Evolutionary conservation across 176 grass and related monocot species (phyloP).

Genomic region (Carex myosuroides): DNA sequence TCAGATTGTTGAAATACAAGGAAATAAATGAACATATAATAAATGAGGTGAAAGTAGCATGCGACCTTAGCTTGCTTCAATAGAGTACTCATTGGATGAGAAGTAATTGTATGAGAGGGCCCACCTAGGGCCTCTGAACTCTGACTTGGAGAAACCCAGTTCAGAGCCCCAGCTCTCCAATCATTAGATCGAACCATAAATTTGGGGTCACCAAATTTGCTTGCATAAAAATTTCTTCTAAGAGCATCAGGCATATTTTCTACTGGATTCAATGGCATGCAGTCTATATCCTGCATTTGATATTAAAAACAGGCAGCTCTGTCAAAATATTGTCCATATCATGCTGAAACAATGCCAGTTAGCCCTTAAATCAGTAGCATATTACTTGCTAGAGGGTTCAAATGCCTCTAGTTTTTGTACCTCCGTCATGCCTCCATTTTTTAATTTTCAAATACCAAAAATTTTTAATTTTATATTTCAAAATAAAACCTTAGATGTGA

Average conservation of each 20-base stretch:
- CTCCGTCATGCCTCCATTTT: no score
- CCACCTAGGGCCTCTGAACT: conserved; percentile 37
- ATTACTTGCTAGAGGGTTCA: not conserved
- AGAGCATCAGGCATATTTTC: conserved; percentile 83
- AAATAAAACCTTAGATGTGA: no score
- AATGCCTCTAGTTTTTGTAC: no score
- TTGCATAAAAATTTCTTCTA: conserved; percentile 48
- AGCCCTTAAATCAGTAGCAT: not conserved
- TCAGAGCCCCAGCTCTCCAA: conserved; percentile 34
- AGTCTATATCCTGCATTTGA: conserved; percentile 88
- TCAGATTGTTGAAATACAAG: not conserved
- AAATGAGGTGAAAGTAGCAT: conserved; percentile 3
- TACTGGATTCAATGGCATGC: conserved; percentile 76
- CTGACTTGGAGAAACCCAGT: conserved; percentile 39
- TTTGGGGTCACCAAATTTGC: conserved; percentile 45
- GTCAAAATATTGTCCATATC: not conserved
- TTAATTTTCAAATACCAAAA: no score
- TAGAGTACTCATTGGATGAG: conserved; percentile 57
- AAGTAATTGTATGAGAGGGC: conserved; percentile 32
- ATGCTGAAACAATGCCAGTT: not conserved
- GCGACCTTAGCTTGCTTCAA: conserved; percentile 65
- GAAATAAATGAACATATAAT: conserved; percentile 9
- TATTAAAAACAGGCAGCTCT: not conserved
- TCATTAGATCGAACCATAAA: conserved; percentile 51
- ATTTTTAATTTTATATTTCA: no score